phyloP scores from a whole-genome alignment of 192 early-diverging fungal species.

The Allomyces arbusculus region DNA sequence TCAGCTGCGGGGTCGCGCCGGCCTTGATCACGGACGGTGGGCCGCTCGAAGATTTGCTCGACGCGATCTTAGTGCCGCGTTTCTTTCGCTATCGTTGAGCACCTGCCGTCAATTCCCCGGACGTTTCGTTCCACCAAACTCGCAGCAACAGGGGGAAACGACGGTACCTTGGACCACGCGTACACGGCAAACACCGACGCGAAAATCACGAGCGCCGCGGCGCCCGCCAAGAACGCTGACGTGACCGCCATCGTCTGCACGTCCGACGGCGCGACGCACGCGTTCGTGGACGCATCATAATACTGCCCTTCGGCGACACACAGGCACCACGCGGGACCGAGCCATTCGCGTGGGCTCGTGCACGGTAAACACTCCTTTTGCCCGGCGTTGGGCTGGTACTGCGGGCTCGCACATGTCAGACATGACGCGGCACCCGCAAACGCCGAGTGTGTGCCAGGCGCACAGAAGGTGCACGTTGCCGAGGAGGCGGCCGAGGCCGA shows the following conservation, averaged over 20 bases:
- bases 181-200: not conserved
- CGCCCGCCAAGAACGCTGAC: not conserved
- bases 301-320: not conserved
- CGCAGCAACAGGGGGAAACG: too few relatives aligned
- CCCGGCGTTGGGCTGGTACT: too few relatives aligned
- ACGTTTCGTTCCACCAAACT: too few relatives aligned
- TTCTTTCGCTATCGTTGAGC: too few relatives aligned
- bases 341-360: not conserved
- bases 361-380: not conserved
- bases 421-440: not conserved
- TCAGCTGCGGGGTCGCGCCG: too few relatives aligned
- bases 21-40: too few relatives aligned
- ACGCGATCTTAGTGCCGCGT: too few relatives aligned
- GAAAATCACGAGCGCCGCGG: not conserved
- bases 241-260: not conserved
- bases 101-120: too few relatives aligned
- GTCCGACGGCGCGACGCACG: not conserved
- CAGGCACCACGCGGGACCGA: not conserved
- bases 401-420: not conserved
- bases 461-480: not conserved
- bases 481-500: not conserved
- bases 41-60: too few relatives aligned
- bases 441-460: not conserved
- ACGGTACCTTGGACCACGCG: not conserved
- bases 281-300: not conserved